Evolutionary conservation across 2,329 filamentous ascomycete species (phyloP).

Genomic region (Penicillium verrucosum): DNA sequence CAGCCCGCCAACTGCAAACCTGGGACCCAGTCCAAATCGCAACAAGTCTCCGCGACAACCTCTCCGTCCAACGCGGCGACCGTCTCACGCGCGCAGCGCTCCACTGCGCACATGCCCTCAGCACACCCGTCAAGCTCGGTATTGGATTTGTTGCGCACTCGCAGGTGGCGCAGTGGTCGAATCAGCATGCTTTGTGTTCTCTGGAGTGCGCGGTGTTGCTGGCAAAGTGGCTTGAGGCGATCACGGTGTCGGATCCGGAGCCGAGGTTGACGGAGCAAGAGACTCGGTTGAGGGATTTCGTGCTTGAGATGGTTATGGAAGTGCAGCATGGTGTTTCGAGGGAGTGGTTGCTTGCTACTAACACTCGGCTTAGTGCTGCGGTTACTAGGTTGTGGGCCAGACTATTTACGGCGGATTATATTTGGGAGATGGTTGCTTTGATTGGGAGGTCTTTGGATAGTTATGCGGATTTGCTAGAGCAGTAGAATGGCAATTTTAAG

Average conservation of each 20-base stretch:
- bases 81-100: slow-evolving; percentile 47
- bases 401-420: slow-evolving; percentile 37
- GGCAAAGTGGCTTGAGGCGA: slow-evolving; percentile 45
- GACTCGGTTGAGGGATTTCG: slow-evolving; percentile 33
- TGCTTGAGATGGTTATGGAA: slow-evolving; percentile 38
- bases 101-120: slow-evolving; percentile 54
- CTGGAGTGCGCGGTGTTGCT: slow-evolving; percentile 55
- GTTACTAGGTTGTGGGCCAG: slow-evolving; percentile 35
- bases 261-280: slow-evolving; percentile 34
- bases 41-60: slow-evolving; percentile 30
- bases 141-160: slow-evolving; percentile 55
- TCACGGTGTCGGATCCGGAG: slow-evolving; percentile 25
- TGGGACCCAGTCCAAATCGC: slow-evolving; percentile 34
- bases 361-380: slow-evolving; percentile 32
- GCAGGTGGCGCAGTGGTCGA: slow-evolving; percentile 57
- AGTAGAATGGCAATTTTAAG: neutral
- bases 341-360: slow-evolving; percentile 33
- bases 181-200: slow-evolving; percentile 54
- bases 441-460: slow-evolving; percentile 35
- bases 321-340: slow-evolving; percentile 31
- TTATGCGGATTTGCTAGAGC: slow-evolving; percentile 33
- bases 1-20: slow-evolving; percentile 31
- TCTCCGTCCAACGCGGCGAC: slow-evolving; percentile 47
- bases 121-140: slow-evolving; percentile 55
- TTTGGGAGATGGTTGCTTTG: slow-evolving; percentile 37